These are phyloP conservation scores for Backusella morwellensis DNA, from an alignment of 192 early-diverging fungal species.

Conservation along the genomic window DNA sequence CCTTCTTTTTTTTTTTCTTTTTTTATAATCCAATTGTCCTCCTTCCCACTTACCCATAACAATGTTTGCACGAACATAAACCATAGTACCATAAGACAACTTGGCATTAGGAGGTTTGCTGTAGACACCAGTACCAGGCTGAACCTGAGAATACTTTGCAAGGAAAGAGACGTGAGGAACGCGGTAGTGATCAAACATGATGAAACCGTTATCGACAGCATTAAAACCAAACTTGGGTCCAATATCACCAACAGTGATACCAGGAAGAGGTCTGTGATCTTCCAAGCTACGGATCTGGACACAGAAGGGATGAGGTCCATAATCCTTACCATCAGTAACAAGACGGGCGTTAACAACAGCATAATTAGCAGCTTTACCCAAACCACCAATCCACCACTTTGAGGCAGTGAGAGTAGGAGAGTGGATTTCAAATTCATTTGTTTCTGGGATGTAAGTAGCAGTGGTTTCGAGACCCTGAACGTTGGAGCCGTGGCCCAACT, in stretches of 20 bases:
- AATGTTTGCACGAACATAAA: slow-evolving; percentile 75
- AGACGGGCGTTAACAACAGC: slow-evolving; percentile 85
- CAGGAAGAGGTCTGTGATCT: slow-evolving; percentile 69
- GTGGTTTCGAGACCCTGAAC: slow-evolving; percentile 89
- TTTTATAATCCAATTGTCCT: not conserved
- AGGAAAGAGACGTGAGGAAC: slow-evolving; percentile 78
- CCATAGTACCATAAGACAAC: slow-evolving; percentile 88
- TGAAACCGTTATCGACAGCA: slow-evolving; percentile 81
- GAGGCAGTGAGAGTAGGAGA: slow-evolving; percentile 70
- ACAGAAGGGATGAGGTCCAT: slow-evolving; percentile 79
- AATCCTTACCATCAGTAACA: slow-evolving; percentile 68
- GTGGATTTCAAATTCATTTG: slow-evolving; percentile 86
- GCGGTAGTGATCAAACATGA: slow-evolving; percentile 78
- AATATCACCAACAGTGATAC: slow-evolving; percentile 82
- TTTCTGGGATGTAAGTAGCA: slow-evolving; percentile 78
- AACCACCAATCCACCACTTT: slow-evolving; percentile 90
- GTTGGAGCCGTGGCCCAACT: slow-evolving; percentile 68
- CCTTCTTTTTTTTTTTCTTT: not conserved
- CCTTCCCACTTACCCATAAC: slow-evolving; percentile 45
- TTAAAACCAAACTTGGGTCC: slow-evolving; percentile 90
- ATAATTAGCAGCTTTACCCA: slow-evolving; percentile 78
- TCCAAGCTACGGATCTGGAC: slow-evolving; percentile 77
- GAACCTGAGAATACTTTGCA: slow-evolving; percentile 70
- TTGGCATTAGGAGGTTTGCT: slow-evolving; percentile 73
- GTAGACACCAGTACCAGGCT: slow-evolving; percentile 64